Evolutionary conservation across 306 rosid species (phyloP).

Genomic region (Purshia tridentata): DNA sequence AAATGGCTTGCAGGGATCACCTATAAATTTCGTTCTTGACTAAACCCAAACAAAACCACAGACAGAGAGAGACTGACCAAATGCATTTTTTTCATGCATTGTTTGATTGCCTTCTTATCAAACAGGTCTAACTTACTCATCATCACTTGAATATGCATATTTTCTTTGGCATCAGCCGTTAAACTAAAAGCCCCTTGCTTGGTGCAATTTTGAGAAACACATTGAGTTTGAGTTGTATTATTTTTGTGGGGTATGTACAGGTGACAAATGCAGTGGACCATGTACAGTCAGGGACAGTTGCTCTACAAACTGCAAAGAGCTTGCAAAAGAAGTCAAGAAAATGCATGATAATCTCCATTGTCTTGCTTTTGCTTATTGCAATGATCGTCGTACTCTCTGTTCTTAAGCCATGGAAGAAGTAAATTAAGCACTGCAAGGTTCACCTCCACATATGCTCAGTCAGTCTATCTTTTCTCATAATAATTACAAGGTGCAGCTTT

Average conservation of each 20-base stretch:
- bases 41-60: too few species aligned
- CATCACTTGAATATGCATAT: background rate
- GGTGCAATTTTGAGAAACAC: background rate
- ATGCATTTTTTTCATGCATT: too few species aligned
- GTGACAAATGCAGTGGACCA: slow-evolving; percentile 84
- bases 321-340: slow-evolving; percentile 78
- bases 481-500: slow-evolving; percentile 6
- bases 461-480: background rate
- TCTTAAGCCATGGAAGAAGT: slow-evolving; percentile 76
- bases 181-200: background rate
- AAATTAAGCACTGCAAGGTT: background rate
- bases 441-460: background rate
- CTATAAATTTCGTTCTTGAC: too few species aligned
- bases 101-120: too few species aligned
- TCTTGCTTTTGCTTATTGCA: slow-evolving; percentile 66
- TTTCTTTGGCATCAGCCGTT: too few species aligned
- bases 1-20: too few species aligned
- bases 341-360: slow-evolving; percentile 78
- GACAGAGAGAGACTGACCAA: too few species aligned
- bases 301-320: slow-evolving; percentile 68
- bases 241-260: slow-evolving; percentile 30
- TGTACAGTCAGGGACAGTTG: slow-evolving; percentile 63
- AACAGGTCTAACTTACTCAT: background rate
- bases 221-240: background rate
- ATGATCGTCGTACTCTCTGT: slow-evolving; percentile 55